These are phyloP conservation scores for Phytophthora macrochlamydospora DNA, from an alignment of 352 stramenopile species.

Conservation along the genomic window DNA sequence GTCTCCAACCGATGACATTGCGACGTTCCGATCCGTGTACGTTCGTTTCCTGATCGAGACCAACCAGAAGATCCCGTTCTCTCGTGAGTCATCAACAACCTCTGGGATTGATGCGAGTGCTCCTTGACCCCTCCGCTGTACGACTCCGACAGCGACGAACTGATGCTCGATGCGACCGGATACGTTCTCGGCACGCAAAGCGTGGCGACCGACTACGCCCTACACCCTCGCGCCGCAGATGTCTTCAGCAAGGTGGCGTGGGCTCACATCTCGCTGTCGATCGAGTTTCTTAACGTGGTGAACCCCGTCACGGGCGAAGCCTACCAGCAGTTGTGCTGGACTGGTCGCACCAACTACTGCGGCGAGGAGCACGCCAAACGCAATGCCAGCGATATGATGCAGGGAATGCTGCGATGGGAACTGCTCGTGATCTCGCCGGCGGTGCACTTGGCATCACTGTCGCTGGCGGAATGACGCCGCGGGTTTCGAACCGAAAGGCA, in stretches of 20 bases:
- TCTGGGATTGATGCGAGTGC: conserved; percentile 15
- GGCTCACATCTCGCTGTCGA: conserved; percentile 43
- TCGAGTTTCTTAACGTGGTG: conserved; percentile 43
- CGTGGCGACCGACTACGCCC: conserved; percentile 31
- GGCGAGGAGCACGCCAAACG: conserved; percentile 34
- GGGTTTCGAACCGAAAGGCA: background rate
- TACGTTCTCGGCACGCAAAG: conserved; percentile 51
- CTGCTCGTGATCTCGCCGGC: conserved; percentile 39
- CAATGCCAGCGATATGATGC: conserved; percentile 47
- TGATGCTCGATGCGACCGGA: conserved; percentile 25
- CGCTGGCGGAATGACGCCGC: conserved; percentile 12
- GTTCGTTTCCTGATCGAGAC: conserved; percentile 47
- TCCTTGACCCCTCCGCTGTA: conserved; percentile 12
- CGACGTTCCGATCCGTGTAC: conserved; percentile 43
- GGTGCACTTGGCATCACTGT: conserved; percentile 23
- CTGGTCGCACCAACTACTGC: conserved; percentile 49
- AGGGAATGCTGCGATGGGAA: conserved; percentile 47
- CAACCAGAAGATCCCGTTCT: conserved; percentile 13
- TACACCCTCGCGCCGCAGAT: conserved; percentile 5
- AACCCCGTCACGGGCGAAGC: conserved; percentile 27
- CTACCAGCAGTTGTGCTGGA: conserved; percentile 47
- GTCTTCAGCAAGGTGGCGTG: conserved; percentile 26
- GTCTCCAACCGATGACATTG: conserved; percentile 29
- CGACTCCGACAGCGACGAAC: conserved; percentile 15
- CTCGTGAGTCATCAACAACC: background rate